Evolutionary conservation across 2,329 filamentous ascomycete species (phyloP).

Genomic region (Trichoderma oligosporum): DNA sequence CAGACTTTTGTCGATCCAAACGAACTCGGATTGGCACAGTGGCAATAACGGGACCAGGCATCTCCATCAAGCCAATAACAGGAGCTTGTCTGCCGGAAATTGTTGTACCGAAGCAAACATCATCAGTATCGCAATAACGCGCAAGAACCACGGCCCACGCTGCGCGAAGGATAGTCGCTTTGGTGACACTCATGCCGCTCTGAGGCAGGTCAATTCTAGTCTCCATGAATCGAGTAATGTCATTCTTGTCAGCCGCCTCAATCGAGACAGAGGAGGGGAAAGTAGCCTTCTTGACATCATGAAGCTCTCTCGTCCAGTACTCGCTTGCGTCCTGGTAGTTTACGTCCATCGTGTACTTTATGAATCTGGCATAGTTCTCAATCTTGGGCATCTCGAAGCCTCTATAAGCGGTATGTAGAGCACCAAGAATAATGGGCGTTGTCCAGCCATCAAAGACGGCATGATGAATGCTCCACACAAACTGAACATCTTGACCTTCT

Average conservation of each 20-base stretch:
- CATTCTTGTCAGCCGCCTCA: not conserved
- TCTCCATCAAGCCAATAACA: conserved; percentile 22
- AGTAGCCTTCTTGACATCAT: conserved; percentile 14
- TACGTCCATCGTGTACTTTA: conserved; percentile 16
- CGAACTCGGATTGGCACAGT: conserved; percentile 19
- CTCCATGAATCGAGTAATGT: conserved; percentile 4
- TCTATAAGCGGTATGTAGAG: conserved; percentile 1
- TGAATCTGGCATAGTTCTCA: conserved; percentile 14
- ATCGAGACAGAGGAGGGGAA: not conserved
- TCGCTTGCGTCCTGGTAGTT: conserved; percentile 2
- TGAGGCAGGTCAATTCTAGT: conserved; percentile 6
- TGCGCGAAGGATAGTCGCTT: conserved; percentile 27
- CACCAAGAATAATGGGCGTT: conserved; percentile 5
- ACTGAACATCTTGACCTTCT: conserved; percentile 1
- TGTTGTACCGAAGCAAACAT: conserved; percentile 23
- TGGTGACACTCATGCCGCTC: conserved; percentile 8
- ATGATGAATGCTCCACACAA: conserved; percentile 21
- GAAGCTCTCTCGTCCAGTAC: conserved; percentile 15
- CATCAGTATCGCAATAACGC: conserved; percentile 32
- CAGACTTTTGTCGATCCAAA: conserved; percentile 8
- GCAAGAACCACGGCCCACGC: conserved; percentile 35
- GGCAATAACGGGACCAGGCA: conserved; percentile 21
- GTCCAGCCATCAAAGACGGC: conserved; percentile 26
- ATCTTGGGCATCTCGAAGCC: not conserved
- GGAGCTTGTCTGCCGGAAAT: conserved; percentile 24